Conservation (phyloP, 768 basidiomycete genomes). For the Rhizopogon sp. region DNA sequence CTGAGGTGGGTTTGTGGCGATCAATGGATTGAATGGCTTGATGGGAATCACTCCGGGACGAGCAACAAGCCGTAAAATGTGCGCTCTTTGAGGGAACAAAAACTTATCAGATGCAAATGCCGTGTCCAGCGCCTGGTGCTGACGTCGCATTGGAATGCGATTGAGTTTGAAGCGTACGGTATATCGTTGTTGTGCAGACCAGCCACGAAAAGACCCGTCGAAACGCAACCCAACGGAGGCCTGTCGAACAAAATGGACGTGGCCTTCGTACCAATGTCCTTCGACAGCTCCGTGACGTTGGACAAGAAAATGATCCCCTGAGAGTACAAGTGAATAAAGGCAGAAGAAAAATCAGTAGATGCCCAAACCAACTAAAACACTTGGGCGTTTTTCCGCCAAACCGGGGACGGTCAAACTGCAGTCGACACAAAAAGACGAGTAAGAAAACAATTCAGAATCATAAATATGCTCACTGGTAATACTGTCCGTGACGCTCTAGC, state of each 20-base stretch:
- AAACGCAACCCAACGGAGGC: slow-evolving; percentile 44
- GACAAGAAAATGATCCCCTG: slow-evolving; percentile 27
- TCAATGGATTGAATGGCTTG: slow-evolving; percentile 35
- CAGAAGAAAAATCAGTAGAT: slow-evolving; percentile 22
- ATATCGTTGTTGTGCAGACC: slow-evolving; percentile 26
- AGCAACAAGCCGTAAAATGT: slow-evolving; percentile 2
- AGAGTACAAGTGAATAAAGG: not conserved
- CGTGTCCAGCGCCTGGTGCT: slow-evolving; percentile 48
- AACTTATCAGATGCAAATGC: slow-evolving; percentile 34
- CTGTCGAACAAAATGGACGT: slow-evolving; percentile 44
- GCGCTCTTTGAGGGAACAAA: slow-evolving; percentile 37
- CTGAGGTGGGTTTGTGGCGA: slow-evolving; percentile 44
- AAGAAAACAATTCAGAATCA: not conserved
- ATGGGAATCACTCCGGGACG: slow-evolving; percentile 4
- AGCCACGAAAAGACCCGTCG: slow-evolving; percentile 33
- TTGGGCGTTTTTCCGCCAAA: slow-evolving; percentile 53
- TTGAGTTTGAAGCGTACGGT: slow-evolving; percentile 56
- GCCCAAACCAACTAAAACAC: slow-evolving; percentile 49
- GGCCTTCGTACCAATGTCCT: slow-evolving; percentile 31
- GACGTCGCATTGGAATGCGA: slow-evolving; percentile 46
- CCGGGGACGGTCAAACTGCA: slow-evolving; percentile 47
- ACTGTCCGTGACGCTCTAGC: not conserved
- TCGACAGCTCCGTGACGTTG: slow-evolving; percentile 9
- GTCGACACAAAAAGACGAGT: not conserved
- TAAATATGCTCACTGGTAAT: slow-evolving; percentile 31